Percentiles rank a stretch among this genome's conserved stretches.
These are phyloP conservation scores for Penicillium sp. DNA, from an alignment of 2,329 filamentous ascomycete species.

Conservation along the genomic window DNA sequence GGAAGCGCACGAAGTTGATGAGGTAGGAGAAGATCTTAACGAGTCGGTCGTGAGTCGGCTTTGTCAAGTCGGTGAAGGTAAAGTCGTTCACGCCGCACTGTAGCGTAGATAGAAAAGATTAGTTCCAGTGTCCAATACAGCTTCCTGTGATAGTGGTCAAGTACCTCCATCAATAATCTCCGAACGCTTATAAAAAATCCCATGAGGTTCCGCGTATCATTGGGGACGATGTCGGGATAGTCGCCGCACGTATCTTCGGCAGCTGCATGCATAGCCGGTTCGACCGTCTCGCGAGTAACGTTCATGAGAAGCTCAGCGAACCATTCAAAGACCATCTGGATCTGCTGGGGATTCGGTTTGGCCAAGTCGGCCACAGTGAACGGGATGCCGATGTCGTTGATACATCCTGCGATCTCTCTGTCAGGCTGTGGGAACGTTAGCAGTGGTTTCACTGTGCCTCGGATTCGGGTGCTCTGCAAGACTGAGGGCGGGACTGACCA, in stretches of 20 bases:
- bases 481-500: conserved; percentile 39
- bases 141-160: neutral
- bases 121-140: neutral
- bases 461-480: neutral
- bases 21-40: conserved; percentile 96
- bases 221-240: conserved; percentile 74
- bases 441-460: neutral
- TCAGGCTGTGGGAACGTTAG: conserved; percentile 48
- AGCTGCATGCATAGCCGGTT: conserved; percentile 90
- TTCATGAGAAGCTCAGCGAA: conserved; percentile 93
- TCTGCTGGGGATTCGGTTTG: conserved; percentile 89
- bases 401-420: conserved; percentile 88
- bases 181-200: conserved; percentile 86
- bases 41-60: conserved; percentile 81
- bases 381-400: conserved; percentile 90
- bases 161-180: conserved; percentile 65
- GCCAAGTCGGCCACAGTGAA: conserved; percentile 83
- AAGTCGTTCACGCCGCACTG: conserved; percentile 91
- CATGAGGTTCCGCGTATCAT: conserved; percentile 90
- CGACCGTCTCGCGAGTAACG: conserved; percentile 84
- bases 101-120: neutral
- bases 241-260: conserved; percentile 82
- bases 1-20: conserved; percentile 97
- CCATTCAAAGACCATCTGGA: conserved; percentile 98
- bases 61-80: conserved; percentile 85